Conservation (phyloP, 306 rosid genomes). For the Prunus mume region DNA sequence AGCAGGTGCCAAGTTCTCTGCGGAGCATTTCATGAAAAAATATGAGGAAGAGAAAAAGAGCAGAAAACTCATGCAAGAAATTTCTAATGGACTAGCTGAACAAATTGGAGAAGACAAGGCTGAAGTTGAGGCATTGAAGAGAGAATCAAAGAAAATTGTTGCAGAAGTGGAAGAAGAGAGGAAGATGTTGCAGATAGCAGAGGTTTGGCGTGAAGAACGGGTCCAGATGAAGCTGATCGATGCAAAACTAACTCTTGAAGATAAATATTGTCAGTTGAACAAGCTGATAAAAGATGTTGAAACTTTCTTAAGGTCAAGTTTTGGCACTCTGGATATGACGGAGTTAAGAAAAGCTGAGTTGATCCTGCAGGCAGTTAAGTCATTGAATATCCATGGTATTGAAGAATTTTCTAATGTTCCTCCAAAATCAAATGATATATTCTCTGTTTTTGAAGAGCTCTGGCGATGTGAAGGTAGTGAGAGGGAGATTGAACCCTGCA, state of each 20-base stretch:
- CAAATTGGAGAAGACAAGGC: conserved; percentile 47
- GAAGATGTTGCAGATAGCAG: conserved; percentile 54
- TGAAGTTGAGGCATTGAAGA: conserved; percentile 32
- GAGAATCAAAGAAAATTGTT: conserved; percentile 27
- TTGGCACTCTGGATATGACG: conserved; percentile 25
- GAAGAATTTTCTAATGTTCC: conserved; percentile 34
- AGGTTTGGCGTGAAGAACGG: conserved; percentile 70
- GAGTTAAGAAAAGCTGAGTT: conserved; percentile 39
- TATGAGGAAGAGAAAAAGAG: conserved; percentile 46
- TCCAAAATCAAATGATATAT: conserved; percentile 22
- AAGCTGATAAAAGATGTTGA: conserved; percentile 39
- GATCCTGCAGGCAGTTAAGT: conserved; percentile 38
- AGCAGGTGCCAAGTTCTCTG: conserved; percentile 32
- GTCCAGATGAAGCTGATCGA: conserved; percentile 67
- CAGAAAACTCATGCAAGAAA: conserved; percentile 42
- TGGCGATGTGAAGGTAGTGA: conserved; percentile 16
- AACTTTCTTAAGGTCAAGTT: conserved; percentile 38
- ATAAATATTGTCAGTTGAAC: conserved; percentile 46
- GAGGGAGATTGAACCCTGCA: conserved; percentile 21
- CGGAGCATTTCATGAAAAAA: conserved; percentile 30
- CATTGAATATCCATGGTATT: conserved; percentile 29
- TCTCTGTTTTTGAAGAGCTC: conserved; percentile 33
- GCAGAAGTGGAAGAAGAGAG: conserved; percentile 66
- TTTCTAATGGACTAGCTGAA: conserved; percentile 40
- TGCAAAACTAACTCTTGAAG: conserved; percentile 57